phyloP scores from a whole-genome alignment of 2,329 filamentous ascomycete species.

The Alternaria dauci region DNA sequence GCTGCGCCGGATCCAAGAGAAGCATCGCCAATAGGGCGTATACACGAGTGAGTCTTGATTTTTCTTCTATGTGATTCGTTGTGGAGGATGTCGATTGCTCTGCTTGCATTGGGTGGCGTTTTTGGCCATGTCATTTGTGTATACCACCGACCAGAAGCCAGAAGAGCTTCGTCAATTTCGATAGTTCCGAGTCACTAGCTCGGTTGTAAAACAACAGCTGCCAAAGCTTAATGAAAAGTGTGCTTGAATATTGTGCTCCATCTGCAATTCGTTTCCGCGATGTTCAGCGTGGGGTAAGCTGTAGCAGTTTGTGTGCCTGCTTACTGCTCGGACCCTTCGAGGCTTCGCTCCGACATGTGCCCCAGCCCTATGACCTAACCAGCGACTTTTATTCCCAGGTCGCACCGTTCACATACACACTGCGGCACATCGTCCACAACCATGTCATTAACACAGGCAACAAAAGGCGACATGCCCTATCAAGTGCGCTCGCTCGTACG shows the following conservation, averaged over 20 bases:
- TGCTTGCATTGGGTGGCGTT: slow-evolving; percentile 22
- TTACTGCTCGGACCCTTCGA: slow-evolving; percentile 39
- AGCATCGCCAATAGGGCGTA: slow-evolving; percentile 44
- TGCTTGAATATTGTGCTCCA: not conserved
- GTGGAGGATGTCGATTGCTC: slow-evolving; percentile 1
- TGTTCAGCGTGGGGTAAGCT: not conserved
- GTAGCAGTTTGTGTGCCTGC: slow-evolving; percentile 2
- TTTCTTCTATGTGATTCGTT: slow-evolving; percentile 1
- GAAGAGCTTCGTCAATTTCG: not conserved
- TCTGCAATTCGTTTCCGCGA: not conserved
- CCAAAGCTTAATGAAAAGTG: not conserved
- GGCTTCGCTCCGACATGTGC: slow-evolving; percentile 37
- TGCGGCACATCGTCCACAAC: slow-evolving; percentile 13
- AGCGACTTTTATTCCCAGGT: slow-evolving; percentile 44
- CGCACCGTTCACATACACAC: slow-evolving; percentile 34
- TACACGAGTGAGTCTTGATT: slow-evolving; percentile 5
- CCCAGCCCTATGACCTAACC: slow-evolving; percentile 47
- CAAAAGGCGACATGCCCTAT: slow-evolving; percentile 49
- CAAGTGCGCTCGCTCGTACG: slow-evolving; percentile 53
- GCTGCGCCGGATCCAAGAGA: slow-evolving; percentile 73
- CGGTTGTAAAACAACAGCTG: not conserved
- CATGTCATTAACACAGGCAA: slow-evolving; percentile 49
- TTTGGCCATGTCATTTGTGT: slow-evolving; percentile 6
- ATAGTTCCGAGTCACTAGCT: not conserved
- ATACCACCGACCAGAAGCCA: not conserved